Percentiles rank a stretch among this genome's conserved stretches.
Evolutionary conservation across 2,329 filamentous ascomycete genomes (phyloP).

Genomic region (Curvularia sp.): DNA sequence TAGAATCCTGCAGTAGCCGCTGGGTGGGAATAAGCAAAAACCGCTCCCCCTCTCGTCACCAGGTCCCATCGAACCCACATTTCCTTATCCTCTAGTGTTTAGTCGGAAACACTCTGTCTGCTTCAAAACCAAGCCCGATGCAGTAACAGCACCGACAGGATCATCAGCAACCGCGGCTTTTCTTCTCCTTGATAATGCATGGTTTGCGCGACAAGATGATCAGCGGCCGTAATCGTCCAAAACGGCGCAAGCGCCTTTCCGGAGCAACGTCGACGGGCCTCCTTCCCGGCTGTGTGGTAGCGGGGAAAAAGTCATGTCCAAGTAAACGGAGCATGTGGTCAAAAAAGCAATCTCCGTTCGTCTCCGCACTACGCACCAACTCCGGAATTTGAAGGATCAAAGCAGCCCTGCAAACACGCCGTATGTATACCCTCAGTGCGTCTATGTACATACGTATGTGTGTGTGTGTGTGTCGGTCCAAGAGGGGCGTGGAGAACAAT

Average conservation of each 20-base stretch:
- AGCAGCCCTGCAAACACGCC: background rate
- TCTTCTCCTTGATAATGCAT: background rate
- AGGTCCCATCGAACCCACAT: conserved; percentile 9
- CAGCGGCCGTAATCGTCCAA: conserved; percentile 23
- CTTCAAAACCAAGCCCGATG: conserved; percentile 21
- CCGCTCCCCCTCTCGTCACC: conserved; percentile 1
- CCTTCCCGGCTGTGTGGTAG: conserved; percentile 35
- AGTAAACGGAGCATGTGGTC: conserved; percentile 1
- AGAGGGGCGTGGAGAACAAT: background rate
- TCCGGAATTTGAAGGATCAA: conserved; percentile 15
- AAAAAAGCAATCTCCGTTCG: conserved; percentile 20
- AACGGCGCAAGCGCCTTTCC: conserved; percentile 20
- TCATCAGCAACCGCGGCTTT: conserved; percentile 10
- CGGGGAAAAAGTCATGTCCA: conserved; percentile 17
- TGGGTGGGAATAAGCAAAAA: conserved; percentile 17
- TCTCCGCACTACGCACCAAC: conserved; percentile 9
- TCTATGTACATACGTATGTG: too few relatives aligned
- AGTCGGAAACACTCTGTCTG: conserved; percentile 13
- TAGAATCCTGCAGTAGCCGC: conserved; percentile 13
- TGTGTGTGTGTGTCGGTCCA: background rate
- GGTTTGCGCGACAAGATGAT: conserved; percentile 18
- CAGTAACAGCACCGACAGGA: conserved; percentile 15
- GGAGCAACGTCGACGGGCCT: conserved; percentile 33
- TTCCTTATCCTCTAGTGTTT: conserved; percentile 1
- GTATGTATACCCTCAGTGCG: background rate